Conservation (phyloP, 2,329 filamentous ascomycete genomes). For the Monosporascus sp. region DNA sequence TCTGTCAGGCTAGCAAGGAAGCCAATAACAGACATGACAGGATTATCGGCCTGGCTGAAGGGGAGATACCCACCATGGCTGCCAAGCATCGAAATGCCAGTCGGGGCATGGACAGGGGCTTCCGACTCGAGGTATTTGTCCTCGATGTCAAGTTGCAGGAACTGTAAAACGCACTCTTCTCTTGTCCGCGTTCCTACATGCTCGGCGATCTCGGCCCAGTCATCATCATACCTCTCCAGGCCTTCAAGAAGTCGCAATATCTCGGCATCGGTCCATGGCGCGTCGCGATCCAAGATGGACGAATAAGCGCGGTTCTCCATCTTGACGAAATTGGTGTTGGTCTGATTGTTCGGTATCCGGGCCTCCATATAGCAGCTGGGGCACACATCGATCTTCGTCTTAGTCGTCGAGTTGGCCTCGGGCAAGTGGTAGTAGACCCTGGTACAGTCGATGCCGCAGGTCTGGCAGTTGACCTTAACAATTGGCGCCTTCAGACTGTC, state of each 20-base stretch:
- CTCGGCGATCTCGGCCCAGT: constrained; percentile 90
- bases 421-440: constrained; percentile 56
- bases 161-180: constrained; percentile 95
- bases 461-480: constrained; percentile 75
- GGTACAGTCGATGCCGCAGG: constrained; percentile 86
- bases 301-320: constrained; percentile 85
- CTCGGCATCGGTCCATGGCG: constrained; percentile 88
- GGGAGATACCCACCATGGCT: constrained; percentile 75
- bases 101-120: constrained; percentile 46
- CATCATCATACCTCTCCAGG: constrained; percentile 87
- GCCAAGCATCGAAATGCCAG: constrained; percentile 61
- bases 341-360: constrained; percentile 74
- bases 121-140: constrained; percentile 92
- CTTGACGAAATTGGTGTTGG: constrained; percentile 76
- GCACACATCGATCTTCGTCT: constrained; percentile 81
- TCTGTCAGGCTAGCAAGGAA: constrained; percentile 91
- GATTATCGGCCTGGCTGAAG: constrained; percentile 90
- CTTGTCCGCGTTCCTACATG: constrained; percentile 87
- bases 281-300: constrained; percentile 72
- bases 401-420: constrained; percentile 49
- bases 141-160: constrained; percentile 93
- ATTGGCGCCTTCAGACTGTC: constrained; percentile 61
- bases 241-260: constrained; percentile 84
- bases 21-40: constrained; percentile 91
- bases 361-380: constrained; percentile 85